Conservation (phyloP, 2,329 filamentous ascomycete species). For the Ilyonectria sp. region DNA sequence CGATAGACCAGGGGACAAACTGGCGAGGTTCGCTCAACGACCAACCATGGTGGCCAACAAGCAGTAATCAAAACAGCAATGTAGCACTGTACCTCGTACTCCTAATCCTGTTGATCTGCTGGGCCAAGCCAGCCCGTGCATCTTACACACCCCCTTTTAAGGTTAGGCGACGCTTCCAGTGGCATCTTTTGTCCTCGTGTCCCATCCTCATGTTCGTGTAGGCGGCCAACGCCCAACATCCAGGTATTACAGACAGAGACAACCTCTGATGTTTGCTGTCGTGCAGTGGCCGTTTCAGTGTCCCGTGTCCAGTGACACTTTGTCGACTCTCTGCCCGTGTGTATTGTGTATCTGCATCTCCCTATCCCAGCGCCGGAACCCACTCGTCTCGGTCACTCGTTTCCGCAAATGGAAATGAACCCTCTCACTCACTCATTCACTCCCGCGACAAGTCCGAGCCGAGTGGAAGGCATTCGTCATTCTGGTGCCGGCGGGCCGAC, state of each 20-base stretch:
- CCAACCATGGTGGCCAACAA: constrained; percentile 19
- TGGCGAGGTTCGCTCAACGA: constrained; percentile 3
- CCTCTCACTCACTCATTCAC: constrained; percentile 12
- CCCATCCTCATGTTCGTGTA: neutral
- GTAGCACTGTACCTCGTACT: constrained; percentile 27
- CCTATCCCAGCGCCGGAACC: constrained; percentile 1
- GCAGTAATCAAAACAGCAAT: constrained; percentile 17
- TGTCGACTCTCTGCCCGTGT: constrained; percentile 16
- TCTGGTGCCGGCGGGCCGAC: constrained; percentile 30
- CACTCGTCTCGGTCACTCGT: constrained; percentile 7
- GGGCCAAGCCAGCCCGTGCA: neutral
- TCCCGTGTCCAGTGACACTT: constrained; percentile 30
- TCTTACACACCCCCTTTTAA: constrained; percentile 11
- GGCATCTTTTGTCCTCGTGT: constrained; percentile 1
- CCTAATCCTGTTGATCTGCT: constrained; percentile 14
- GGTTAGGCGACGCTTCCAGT: constrained; percentile 5
- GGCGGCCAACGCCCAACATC: neutral
- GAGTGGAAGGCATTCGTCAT: constrained; percentile 29
- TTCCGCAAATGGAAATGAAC: constrained; percentile 29
- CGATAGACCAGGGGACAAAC: neutral
- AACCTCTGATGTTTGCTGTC: constrained; percentile 44
- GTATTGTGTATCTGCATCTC: neutral
- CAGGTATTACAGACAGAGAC: constrained; percentile 30
- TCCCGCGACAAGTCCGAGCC: constrained; percentile 25
- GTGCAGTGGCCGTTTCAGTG: constrained; percentile 45